Conservation (phyloP, 176 grass and related monocot species). For the Oryza brachyantha region DNA sequence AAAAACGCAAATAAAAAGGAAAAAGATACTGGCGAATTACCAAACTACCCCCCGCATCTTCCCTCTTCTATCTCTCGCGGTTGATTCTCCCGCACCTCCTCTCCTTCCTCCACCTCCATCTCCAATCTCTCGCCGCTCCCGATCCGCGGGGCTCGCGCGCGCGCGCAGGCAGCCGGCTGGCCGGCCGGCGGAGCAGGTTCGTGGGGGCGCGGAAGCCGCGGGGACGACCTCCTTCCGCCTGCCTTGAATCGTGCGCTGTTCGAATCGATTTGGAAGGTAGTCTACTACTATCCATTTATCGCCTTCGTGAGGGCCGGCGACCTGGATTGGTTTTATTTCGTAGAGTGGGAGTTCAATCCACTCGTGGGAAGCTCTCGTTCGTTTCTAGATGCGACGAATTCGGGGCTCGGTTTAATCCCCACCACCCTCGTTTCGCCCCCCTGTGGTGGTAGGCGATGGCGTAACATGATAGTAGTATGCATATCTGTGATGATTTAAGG, state of each 20-base stretch:
- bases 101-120: neutral
- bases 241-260: too few species aligned
- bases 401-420: neutral
- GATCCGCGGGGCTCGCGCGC: neutral
- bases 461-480: neutral
- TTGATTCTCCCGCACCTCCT: too few species aligned
- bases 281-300: neutral
- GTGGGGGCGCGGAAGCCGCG: neutral
- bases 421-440: neutral
- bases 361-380: neutral
- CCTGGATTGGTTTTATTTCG: too few species aligned
- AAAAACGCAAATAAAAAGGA: neutral
- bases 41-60: neutral
- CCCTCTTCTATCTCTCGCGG: neutral
- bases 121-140: neutral
- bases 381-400: neutral
- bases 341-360: neutral
- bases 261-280: neutral
- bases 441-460: neutral
- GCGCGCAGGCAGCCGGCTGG: neutral
- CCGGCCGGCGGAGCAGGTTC: neutral
- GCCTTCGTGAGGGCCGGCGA: too few species aligned
- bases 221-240: neutral
- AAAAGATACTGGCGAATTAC: neutral
- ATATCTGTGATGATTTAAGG: neutral